Evolutionary conservation across 2,329 filamentous ascomycete genomes (phyloP).

Genomic region (Cordyceps sp.): DNA sequence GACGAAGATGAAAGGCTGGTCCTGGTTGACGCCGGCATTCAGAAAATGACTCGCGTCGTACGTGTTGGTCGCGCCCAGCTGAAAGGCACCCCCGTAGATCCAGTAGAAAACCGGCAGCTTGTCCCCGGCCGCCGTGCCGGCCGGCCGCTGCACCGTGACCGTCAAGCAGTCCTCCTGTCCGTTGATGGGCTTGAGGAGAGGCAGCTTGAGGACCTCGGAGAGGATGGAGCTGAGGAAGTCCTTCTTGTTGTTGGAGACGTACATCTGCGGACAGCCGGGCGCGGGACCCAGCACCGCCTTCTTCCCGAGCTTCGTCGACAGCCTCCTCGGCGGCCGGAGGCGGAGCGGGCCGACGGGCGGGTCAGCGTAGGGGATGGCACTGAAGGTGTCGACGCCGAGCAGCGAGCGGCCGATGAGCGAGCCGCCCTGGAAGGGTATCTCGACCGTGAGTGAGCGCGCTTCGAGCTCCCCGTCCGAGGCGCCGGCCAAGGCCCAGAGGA

Average conservation of each 20-base stretch:
- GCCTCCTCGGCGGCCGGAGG: conserved; percentile 46
- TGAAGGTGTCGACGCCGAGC: conserved; percentile 36
- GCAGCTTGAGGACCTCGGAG: conserved; percentile 31
- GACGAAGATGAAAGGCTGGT: conserved; percentile 51
- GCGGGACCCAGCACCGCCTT: conserved; percentile 41
- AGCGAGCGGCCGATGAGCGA: conserved; percentile 33
- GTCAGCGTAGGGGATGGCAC: conserved; percentile 47
- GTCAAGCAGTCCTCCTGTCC: conserved; percentile 50
- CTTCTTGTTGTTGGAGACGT: conserved; percentile 31
- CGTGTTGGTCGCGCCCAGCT: conserved; percentile 31
- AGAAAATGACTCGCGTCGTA: conserved; percentile 36
- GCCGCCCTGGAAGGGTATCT: conserved; percentile 34
- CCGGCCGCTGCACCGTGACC: conserved; percentile 41
- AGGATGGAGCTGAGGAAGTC: conserved; percentile 27
- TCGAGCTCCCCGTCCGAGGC: too few species aligned
- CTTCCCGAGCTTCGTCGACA: conserved; percentile 40
- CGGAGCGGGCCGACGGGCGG: conserved; percentile 42
- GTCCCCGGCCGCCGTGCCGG: conserved; percentile 31
- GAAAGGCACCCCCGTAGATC: conserved; percentile 54
- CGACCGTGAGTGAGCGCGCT: conserved; percentile 33
- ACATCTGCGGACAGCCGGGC: conserved; percentile 57
- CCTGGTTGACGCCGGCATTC: conserved; percentile 20
- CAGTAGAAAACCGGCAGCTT: conserved; percentile 53
- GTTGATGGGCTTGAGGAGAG: conserved; percentile 33
- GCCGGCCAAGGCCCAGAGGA: too few species aligned